phyloP scores from a whole-genome alignment of 257 asterid species.

The Henckelia pumila region DNA sequence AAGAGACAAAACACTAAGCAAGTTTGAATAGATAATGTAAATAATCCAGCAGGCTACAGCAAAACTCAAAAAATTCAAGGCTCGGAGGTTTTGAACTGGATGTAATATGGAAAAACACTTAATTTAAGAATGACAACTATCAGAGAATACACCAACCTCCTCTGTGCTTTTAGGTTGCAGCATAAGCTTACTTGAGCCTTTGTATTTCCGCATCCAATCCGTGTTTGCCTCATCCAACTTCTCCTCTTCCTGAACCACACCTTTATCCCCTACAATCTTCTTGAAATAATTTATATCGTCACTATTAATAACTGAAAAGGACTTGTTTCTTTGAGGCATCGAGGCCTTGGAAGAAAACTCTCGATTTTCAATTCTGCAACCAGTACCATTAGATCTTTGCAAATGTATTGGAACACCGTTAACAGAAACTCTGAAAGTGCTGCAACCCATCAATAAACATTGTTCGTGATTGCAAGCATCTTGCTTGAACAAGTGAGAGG shows the following conservation, averaged over 20 bases:
- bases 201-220: constrained; percentile 89
- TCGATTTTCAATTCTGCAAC: constrained; percentile 34
- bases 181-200: constrained; percentile 88
- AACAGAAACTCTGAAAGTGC: constrained; percentile 27
- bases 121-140: constrained; percentile 12
- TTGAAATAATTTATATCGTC: constrained; percentile 80
- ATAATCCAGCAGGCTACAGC: neutral
- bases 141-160: constrained; percentile 51
- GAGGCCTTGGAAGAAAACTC: constrained; percentile 51
- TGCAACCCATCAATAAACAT: constrained; percentile 8
- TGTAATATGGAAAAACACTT: neutral
- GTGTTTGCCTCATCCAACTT: constrained; percentile 76
- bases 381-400: constrained; percentile 28
- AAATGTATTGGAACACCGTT: constrained; percentile 25
- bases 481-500: constrained; percentile 22
- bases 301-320: constrained; percentile 51
- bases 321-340: constrained; percentile 45
- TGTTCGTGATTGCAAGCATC: constrained; percentile 27
- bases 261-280: constrained; percentile 70
- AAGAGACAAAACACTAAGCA: too few species aligned
- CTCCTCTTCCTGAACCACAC: constrained; percentile 78
- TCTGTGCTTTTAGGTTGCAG: constrained; percentile 68
- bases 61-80: constrained; percentile 9
- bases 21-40: neutral
- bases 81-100: neutral